These are phyloP conservation scores for Chytridiales sp. DNA, from an alignment of 371 early-diverging fungal genomes.

Conservation along the genomic window DNA sequence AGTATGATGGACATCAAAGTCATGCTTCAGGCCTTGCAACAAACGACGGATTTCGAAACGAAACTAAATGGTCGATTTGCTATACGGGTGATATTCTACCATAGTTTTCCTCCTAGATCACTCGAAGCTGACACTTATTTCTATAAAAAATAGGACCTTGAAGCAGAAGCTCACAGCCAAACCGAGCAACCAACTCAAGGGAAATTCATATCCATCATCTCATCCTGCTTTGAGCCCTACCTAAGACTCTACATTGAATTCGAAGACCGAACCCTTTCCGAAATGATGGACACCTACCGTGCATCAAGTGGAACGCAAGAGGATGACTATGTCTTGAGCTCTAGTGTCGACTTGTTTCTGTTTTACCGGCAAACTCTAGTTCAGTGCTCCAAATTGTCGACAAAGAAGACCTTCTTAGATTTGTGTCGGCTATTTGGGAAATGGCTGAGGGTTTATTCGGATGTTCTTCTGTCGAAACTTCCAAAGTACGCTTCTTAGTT, in stretches of 20 bases:
- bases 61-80: constrained; percentile 72
- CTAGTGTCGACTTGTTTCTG: constrained; percentile 86
- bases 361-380: constrained; percentile 84
- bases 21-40: constrained; percentile 71
- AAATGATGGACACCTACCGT: constrained; percentile 67
- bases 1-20: constrained; percentile 60
- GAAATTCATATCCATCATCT: constrained; percentile 74
- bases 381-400: constrained; percentile 80
- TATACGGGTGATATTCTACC: not conserved
- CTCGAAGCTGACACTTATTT: not conserved
- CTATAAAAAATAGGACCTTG: constrained; percentile 31
- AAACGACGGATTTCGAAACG: constrained; percentile 86
- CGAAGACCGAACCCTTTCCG: constrained; percentile 69
- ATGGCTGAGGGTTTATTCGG: constrained; percentile 72
- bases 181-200: constrained; percentile 19
- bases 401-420: constrained; percentile 74
- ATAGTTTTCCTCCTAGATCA: not conserved
- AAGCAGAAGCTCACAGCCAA: constrained; percentile 15
- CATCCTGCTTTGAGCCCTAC: constrained; percentile 82
- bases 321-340: constrained; percentile 70
- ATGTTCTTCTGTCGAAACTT: constrained; percentile 64
- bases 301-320: constrained; percentile 55
- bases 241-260: constrained; percentile 77
- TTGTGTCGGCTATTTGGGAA: constrained; percentile 67
- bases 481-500: constrained; percentile 50